phyloP scores from a whole-genome alignment of 2,329 filamentous ascomycete genomes.

The Arthrobotrys conoides region DNA sequence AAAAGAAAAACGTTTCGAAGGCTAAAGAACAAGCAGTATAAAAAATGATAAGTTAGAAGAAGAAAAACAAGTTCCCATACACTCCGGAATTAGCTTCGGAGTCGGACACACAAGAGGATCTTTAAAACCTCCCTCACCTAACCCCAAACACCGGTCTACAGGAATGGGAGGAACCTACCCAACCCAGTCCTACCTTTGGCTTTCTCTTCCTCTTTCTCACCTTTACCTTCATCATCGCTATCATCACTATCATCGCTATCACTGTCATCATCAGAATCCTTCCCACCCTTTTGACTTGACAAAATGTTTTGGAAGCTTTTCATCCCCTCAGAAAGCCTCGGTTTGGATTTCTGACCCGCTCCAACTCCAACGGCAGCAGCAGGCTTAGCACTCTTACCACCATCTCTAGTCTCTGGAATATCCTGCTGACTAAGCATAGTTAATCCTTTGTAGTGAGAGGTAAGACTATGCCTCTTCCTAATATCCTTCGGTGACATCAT shows the following conservation, averaged over 20 bases:
- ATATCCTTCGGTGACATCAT: slow-evolving; percentile 40
- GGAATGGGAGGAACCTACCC: slow-evolving; percentile 36
- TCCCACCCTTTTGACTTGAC: slow-evolving; percentile 42
- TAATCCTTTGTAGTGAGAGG: slow-evolving; percentile 48
- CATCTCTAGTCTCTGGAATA: slow-evolving; percentile 49
- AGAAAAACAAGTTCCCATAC: background rate
- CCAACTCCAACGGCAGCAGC: slow-evolving; percentile 1
- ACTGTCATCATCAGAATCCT: slow-evolving; percentile 49
- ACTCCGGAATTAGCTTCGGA: background rate
- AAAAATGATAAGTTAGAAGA: background rate
- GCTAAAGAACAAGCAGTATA: slow-evolving; percentile 8
- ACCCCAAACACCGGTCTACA: slow-evolving; percentile 24
- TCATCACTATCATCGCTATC: slow-evolving; percentile 31
- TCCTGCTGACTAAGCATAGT: slow-evolving; percentile 53
- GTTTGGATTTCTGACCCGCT: slow-evolving; percentile 24
- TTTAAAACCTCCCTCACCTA: slow-evolving; percentile 6
- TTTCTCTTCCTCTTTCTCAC: slow-evolving; percentile 39
- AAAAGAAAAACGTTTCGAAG: background rate
- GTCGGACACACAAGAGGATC: background rate
- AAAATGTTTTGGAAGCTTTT: slow-evolving; percentile 44
- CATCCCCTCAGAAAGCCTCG: slow-evolving; percentile 39
- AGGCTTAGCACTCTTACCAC: slow-evolving; percentile 25
- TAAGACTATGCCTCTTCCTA: slow-evolving; percentile 44
- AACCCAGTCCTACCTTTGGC: slow-evolving; percentile 25
- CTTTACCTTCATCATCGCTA: slow-evolving; percentile 37